Evolutionary conservation across 495 filamentous ascomycete genomes (phyloP).

Genomic region (Neurospora sp.): DNA sequence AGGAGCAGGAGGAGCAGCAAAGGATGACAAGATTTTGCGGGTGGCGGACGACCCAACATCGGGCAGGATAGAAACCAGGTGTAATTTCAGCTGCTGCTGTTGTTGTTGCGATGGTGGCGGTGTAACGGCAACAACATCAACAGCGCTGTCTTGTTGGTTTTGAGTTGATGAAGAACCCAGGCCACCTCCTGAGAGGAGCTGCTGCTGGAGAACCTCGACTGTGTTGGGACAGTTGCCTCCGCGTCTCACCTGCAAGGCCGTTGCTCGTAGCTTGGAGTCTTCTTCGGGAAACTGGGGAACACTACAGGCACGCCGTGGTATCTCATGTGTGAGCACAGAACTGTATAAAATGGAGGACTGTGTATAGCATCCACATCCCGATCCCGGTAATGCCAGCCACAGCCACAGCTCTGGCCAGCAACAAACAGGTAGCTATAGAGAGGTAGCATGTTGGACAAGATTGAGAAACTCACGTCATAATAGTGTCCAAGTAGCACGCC

Average conservation of each 20-base stretch:
- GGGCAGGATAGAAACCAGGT: constrained; percentile 35
- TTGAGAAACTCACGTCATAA: constrained; percentile 44
- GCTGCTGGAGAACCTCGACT: constrained; percentile 57
- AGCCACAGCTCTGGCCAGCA: background rate
- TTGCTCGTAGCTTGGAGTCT: constrained; percentile 63
- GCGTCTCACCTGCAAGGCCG: constrained; percentile 45
- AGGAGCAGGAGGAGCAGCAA: constrained; percentile 15
- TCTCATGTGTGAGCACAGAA: constrained; percentile 7
- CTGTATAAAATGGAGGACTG: constrained; percentile 7
- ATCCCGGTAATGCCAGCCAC: background rate
- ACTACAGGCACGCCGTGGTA: constrained; percentile 28
- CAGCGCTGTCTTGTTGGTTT: background rate
- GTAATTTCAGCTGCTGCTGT: constrained; percentile 12
- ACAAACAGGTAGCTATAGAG: background rate
- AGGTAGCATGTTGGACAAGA: background rate
- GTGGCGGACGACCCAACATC: constrained; percentile 23
- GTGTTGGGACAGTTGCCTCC: constrained; percentile 67
- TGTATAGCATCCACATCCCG: background rate
- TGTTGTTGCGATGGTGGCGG: background rate
- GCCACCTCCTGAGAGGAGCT: constrained; percentile 23
- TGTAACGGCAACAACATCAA: background rate
- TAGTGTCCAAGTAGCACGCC: constrained; percentile 60
- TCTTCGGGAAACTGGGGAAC: constrained; percentile 56
- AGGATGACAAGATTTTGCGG: constrained; percentile 27
- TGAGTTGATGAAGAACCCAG: background rate